Percentiles rank a stretch among this genome's conserved stretches.
phyloP scores from a whole-genome alignment of 495 filamentous ascomycete genomes.

The Aspergillus taichungensis region DNA sequence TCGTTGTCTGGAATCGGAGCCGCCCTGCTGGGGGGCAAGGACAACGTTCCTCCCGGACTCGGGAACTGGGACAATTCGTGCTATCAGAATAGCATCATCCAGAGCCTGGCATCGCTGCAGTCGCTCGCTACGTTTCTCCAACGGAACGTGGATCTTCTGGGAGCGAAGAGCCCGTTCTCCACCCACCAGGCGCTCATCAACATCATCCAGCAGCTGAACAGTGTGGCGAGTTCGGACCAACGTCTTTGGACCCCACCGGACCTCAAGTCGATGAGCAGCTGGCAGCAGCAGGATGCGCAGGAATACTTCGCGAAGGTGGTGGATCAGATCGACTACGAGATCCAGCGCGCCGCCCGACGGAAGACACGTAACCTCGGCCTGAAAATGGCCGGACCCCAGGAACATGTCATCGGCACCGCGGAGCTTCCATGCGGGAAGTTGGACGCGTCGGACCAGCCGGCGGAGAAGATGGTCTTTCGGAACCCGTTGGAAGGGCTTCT shows the following conservation, averaged over 20 bases:
- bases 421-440: background rate
- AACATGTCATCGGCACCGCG: conserved; percentile 26
- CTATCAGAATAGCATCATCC: conserved; percentile 94
- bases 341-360: conserved; percentile 40
- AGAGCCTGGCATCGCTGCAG: conserved; percentile 70
- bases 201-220: conserved; percentile 59
- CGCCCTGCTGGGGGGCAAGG: conserved; percentile 29
- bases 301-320: conserved; percentile 92
- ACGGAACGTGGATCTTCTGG: conserved; percentile 34
- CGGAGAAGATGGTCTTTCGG: conserved; percentile 17
- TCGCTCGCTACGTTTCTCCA: conserved; percentile 47
- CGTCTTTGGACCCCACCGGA: conserved; percentile 69
- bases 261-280: conserved; percentile 81
- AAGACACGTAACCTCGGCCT: conserved; percentile 34
- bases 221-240: conserved; percentile 54
- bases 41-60: conserved; percentile 58
- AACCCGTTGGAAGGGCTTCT: conserved; percentile 82
- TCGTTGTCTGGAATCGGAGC: conserved; percentile 34
- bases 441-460: background rate
- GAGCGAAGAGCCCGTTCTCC: conserved; percentile 27
- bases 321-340: conserved; percentile 76
- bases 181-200: conserved; percentile 51
- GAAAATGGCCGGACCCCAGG: conserved; percentile 30
- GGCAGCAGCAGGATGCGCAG: conserved; percentile 97
- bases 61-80: conserved; percentile 93